These are phyloP conservation scores for Ensete glaucum DNA, from an alignment of 176 grass and related monocot species.

Conservation along the genomic window DNA sequence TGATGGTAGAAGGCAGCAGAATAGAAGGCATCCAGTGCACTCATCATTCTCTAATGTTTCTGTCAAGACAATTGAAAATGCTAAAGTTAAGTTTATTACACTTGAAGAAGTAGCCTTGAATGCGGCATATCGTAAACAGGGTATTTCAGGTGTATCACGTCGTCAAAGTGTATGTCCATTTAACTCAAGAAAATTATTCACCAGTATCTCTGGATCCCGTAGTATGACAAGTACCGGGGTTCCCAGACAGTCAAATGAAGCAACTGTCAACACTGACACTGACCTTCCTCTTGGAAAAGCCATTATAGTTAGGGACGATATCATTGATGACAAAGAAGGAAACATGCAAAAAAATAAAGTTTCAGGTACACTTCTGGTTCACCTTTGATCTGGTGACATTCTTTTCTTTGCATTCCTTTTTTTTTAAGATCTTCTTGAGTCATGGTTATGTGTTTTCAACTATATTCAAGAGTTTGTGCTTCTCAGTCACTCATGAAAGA, in stretches of 20 bases:
- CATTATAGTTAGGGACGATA: conserved; percentile 1
- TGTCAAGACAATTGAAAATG: conserved; percentile 26
- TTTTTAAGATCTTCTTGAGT: not conserved
- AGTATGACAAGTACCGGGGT: not conserved
- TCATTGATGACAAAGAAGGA: conserved; percentile 7
- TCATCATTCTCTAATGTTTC: conserved; percentile 4
- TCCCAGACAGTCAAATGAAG: not conserved
- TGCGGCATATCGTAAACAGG: conserved; percentile 17
- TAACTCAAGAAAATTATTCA: conserved; percentile 18
- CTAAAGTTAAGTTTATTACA: conserved; percentile 54
- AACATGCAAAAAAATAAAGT: conserved; percentile 17
- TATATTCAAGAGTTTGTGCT: not conserved
- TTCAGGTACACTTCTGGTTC: conserved; percentile 27
- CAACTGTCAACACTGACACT: conserved; percentile 8
- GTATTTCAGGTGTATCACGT: conserved; percentile 9
- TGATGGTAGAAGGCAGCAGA: not conserved
- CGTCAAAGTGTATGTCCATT: conserved; percentile 23
- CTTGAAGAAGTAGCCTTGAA: conserved; percentile 38
- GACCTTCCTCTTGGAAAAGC: conserved; percentile 6
- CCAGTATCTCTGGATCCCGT: not conserved
- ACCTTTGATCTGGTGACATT: not conserved
- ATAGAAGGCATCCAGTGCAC: not conserved
- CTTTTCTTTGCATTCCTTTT: too few relatives aligned
- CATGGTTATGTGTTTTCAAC: not conserved
- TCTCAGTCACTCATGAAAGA: not conserved